These are phyloP conservation scores for Ilex asprella DNA, from an alignment of 257 asterid species.

Conservation along the genomic window DNA sequence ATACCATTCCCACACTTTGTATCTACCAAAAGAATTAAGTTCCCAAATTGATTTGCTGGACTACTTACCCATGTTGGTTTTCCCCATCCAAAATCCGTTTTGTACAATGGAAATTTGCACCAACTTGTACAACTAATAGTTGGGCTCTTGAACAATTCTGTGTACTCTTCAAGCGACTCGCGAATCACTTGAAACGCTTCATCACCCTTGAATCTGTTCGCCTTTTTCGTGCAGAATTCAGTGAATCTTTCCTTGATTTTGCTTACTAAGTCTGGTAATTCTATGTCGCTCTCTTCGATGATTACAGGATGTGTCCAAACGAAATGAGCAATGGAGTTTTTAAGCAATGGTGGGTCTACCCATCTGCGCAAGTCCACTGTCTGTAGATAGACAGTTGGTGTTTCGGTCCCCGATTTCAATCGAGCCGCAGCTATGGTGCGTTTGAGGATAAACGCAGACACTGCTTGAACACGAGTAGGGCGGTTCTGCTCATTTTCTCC, in stretches of 20 bases:
- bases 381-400: not conserved
- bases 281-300: too few species aligned
- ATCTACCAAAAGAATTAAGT: not conserved
- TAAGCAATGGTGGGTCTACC: too few species aligned
- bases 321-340: too few species aligned
- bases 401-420: not conserved
- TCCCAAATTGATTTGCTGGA: not conserved
- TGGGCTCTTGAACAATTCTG: not conserved
- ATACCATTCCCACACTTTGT: not conserved
- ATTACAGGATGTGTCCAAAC: too few species aligned
- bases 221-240: too few species aligned
- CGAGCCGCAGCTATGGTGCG: not conserved
- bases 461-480: not conserved
- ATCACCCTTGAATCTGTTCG: too few species aligned
- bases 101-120: not conserved
- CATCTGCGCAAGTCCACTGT: not conserved
- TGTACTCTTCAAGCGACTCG: not conserved
- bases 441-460: not conserved
- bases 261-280: too few species aligned
- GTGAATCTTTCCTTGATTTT: too few species aligned
- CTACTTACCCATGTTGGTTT: not conserved
- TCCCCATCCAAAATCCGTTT: slow-evolving; percentile 5
- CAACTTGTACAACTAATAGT: not conserved
- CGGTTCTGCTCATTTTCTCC: too few species aligned
- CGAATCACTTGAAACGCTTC: not conserved